Percentiles rank a stretch among this genome's conserved stretches.
These are phyloP conservation scores for Magnolia kwangsiensis DNA, from an alignment of 164 flowering plant species.

Conservation along the genomic window DNA sequence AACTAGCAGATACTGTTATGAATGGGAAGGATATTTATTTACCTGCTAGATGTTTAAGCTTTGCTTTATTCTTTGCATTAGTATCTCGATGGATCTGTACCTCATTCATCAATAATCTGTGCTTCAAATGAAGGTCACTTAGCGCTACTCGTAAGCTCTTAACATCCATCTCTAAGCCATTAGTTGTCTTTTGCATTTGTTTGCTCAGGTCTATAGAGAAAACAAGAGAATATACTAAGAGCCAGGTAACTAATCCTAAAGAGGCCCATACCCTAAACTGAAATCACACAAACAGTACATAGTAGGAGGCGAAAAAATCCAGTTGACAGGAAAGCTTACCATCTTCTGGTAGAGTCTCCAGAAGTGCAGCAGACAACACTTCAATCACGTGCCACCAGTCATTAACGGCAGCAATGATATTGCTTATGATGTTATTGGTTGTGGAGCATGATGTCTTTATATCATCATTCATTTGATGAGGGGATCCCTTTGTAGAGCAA, in stretches of 20 bases:
- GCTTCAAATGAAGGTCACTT: slow-evolving; percentile 67
- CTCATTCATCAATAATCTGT: slow-evolving; percentile 44
- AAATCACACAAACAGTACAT: background rate
- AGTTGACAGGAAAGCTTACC: slow-evolving; percentile 34
- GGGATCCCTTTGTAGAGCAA: slow-evolving; percentile 43
- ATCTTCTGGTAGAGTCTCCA: slow-evolving; percentile 41
- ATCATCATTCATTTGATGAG: slow-evolving; percentile 38
- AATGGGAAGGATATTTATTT: slow-evolving; percentile 4
- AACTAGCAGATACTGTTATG: background rate
- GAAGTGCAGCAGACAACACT: slow-evolving; percentile 31
- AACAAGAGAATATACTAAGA: background rate
- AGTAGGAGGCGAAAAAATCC: background rate
- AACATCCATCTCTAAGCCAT: slow-evolving; percentile 46
- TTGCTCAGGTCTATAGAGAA: slow-evolving; percentile 43
- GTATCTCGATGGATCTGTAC: slow-evolving; percentile 44
- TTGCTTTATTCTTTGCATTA: slow-evolving; percentile 70
- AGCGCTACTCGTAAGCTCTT: slow-evolving; percentile 47
- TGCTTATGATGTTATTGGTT: slow-evolving; percentile 33
- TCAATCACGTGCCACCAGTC: slow-evolving; percentile 47
- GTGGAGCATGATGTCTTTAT: slow-evolving; percentile 21
- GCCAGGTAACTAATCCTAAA: slow-evolving; percentile 5
- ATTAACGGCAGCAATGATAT: slow-evolving; percentile 48
- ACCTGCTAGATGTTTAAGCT: slow-evolving; percentile 61
- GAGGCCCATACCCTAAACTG: background rate
- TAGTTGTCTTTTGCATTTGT: slow-evolving; percentile 25